These are phyloP conservation scores for Durio zibethinus DNA, from an alignment of 345 rosid species.

Conservation along the genomic window DNA sequence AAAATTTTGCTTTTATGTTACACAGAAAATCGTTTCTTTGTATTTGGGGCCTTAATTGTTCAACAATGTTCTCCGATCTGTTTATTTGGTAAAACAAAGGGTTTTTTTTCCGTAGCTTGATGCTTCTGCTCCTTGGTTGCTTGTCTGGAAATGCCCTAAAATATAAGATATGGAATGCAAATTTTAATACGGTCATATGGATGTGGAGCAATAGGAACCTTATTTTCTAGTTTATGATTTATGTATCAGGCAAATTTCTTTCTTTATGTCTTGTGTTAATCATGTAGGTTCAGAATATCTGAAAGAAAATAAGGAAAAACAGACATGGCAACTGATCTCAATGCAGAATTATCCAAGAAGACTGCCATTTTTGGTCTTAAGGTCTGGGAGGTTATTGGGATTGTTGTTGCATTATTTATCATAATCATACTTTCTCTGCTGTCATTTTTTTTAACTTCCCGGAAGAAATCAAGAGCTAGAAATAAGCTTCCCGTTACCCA, in stretches of 20 bases:
- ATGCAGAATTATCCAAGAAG: conserved; percentile 62
- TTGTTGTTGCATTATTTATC: conserved; percentile 68
- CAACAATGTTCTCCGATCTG: conserved; percentile 28
- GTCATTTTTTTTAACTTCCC: conserved; percentile 61
- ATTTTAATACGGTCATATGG: not conserved
- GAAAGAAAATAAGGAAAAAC: conserved; percentile 3
- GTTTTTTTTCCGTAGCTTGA: not conserved
- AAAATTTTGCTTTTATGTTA: not conserved
- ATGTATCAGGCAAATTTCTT: conserved; percentile 17
- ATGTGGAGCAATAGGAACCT: not conserved
- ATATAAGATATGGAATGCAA: not conserved
- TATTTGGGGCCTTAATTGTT: conserved; percentile 1
- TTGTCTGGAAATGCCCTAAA: not conserved
- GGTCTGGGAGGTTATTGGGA: conserved; percentile 86
- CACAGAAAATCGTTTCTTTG: not conserved
- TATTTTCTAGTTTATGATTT: not conserved
- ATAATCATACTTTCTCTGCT: conserved; percentile 63
- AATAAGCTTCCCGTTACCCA: conserved; percentile 53
- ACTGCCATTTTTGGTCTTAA: conserved; percentile 66
- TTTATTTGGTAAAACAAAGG: conserved; percentile 17
- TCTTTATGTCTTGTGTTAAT: conserved; percentile 14
- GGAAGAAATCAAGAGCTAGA: conserved; percentile 63
- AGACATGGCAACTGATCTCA: conserved; percentile 63
- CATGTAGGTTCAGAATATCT: conserved; percentile 33
- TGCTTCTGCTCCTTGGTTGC: not conserved